A percentile compares a stretch with the other conserved stretches of the same genome.
Evolutionary conservation across 495 filamentous ascomycete genomes (phyloP).

Genomic region (Xylaria bambusicola): DNA sequence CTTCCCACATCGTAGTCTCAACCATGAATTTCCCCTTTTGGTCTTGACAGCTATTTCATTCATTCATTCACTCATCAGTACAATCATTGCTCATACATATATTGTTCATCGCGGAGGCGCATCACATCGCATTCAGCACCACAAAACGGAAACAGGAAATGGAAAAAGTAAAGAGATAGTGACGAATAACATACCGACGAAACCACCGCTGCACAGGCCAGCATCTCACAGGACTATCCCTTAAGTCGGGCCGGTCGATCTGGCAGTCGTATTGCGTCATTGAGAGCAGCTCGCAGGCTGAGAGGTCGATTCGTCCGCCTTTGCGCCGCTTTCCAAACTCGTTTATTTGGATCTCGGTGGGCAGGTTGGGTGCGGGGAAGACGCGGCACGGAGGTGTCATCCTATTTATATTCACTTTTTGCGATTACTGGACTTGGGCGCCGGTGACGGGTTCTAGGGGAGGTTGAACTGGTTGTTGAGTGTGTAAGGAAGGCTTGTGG

Average conservation of each 20-base stretch:
- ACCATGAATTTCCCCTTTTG: constrained; percentile 65
- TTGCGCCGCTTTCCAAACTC: constrained; percentile 53
- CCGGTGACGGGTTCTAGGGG: constrained; percentile 3
- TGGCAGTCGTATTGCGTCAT: constrained; percentile 83
- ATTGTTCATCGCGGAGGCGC: no score
- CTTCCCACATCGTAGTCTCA: constrained; percentile 83
- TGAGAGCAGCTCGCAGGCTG: constrained; percentile 70
- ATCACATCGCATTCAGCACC: not conserved
- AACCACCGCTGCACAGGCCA: constrained; percentile 76
- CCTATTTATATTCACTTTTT: constrained; percentile 8
- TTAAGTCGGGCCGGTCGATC: constrained; percentile 54
- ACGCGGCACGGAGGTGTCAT: constrained; percentile 64
- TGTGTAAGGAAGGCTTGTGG: constrained; percentile 7
- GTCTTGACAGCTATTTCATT: constrained; percentile 64
- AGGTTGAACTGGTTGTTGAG: constrained; percentile 4
- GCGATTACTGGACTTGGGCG: not conserved
- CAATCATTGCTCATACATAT: not conserved
- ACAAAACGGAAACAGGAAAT: not conserved
- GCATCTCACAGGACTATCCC: constrained; percentile 63
- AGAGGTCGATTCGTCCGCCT: constrained; percentile 56
- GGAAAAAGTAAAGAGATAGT: constrained; percentile 19
- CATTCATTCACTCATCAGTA: not conserved
- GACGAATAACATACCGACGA: constrained; percentile 61
- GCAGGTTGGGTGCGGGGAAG: constrained; percentile 58
- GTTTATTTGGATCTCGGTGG: constrained; percentile 49